Conservation (phyloP, 805 yeast species). For the Scheffersomyces lignosus region DNA sequence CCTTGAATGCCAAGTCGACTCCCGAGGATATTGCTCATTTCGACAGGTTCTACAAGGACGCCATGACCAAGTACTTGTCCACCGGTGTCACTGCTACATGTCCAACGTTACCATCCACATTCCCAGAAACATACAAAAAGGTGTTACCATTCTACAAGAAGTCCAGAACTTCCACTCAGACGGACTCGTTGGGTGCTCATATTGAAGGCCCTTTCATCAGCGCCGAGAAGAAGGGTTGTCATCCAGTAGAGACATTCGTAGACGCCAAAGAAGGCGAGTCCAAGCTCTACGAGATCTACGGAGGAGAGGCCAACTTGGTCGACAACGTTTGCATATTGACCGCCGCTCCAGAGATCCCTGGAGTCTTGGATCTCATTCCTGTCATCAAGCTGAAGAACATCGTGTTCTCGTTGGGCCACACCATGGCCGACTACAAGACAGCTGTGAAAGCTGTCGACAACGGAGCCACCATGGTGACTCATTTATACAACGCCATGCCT, state of each 20-base stretch:
- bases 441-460: conserved; percentile 43
- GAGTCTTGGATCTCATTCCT: conserved; percentile 45
- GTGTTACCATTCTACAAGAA: conserved; percentile 46
- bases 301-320: conserved; percentile 28
- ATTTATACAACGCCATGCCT: conserved; percentile 63
- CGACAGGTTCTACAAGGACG: conserved; percentile 38
- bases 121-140: conserved; percentile 47
- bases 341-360: conserved; percentile 53
- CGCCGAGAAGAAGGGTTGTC: conserved; percentile 50
- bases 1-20: conserved; percentile 28
- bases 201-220: conserved; percentile 60
- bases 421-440: conserved; percentile 39
- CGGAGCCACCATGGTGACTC: conserved; percentile 65
- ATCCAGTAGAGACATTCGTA: conserved; percentile 46
- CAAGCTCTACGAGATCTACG: conserved; percentile 36
- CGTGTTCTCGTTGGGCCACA: conserved; percentile 49
- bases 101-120: conserved; percentile 57
- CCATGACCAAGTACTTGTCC: conserved; percentile 45
- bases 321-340: conserved; percentile 45
- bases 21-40: conserved; percentile 32
- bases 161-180: conserved; percentile 27
- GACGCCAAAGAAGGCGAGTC: conserved; percentile 32
- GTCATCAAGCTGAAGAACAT: conserved; percentile 31
- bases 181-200: conserved; percentile 58
- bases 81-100: conserved; percentile 58